phyloP scores from a whole-genome alignment of 768 basidiomycete genomes.

The Suillus tomentosus region DNA sequence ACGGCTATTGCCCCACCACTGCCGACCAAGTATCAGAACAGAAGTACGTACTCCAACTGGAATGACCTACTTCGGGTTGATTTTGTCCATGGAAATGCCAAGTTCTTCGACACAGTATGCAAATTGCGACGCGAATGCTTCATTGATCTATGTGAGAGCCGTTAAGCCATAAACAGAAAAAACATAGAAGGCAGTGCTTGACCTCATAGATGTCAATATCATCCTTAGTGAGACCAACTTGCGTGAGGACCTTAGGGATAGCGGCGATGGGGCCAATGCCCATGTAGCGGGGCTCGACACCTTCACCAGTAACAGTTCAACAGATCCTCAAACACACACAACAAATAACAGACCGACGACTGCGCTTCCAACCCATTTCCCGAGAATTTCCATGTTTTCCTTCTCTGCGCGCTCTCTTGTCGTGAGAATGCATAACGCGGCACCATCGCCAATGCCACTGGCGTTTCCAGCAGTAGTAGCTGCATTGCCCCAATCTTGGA shows the following conservation, averaged over 20 bases:
- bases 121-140: conserved; percentile 92
- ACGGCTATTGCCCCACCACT: conserved; percentile 88
- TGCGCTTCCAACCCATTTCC: conserved; percentile 77
- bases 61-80: conserved; percentile 76
- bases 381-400: conserved; percentile 78
- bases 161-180: conserved; percentile 8
- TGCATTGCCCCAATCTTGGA: conserved; percentile 73
- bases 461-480: conserved; percentile 85
- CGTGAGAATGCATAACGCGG: conserved; percentile 80
- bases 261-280: conserved; percentile 75
- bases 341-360: conserved; percentile 62
- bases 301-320: conserved; percentile 35
- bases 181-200: conserved; percentile 7
- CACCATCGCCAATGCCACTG: conserved; percentile 91
- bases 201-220: conserved; percentile 82
- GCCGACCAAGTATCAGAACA: conserved; percentile 14
- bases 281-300: conserved; percentile 78
- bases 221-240: conserved; percentile 63
- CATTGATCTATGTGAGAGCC: conserved; percentile 61
- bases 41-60: neutral
- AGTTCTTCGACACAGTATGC: conserved; percentile 89
- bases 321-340: conserved; percentile 1
- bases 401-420: conserved; percentile 75
- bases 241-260: conserved; percentile 66
- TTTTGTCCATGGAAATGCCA: conserved; percentile 71